Percentiles rank a stretch among this genome's conserved stretches.
phyloP scores from a whole-genome alignment of 768 basidiomycete genomes.

The Gloeostereum incarnatum region DNA sequence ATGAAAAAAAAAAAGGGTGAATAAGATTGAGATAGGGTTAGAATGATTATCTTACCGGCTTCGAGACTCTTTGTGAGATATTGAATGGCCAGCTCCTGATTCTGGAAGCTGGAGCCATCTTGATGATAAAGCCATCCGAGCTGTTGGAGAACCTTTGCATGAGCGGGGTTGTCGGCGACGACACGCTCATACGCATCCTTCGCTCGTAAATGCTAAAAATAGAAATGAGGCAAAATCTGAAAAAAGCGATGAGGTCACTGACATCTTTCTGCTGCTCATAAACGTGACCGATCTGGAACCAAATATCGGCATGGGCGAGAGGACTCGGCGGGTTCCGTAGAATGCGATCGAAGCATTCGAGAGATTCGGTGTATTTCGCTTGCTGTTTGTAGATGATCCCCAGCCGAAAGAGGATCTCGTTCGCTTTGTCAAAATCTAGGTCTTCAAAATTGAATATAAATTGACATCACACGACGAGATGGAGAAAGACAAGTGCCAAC shows the following conservation, averaged over 20 bases:
- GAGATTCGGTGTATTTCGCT: constrained; percentile 73
- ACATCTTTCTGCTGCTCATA: constrained; percentile 97
- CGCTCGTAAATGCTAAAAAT: constrained; percentile 68
- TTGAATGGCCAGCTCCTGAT: constrained; percentile 89
- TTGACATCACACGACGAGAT: constrained; percentile 6
- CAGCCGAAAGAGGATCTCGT: constrained; percentile 95
- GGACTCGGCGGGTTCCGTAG: constrained; percentile 93
- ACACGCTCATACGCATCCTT: constrained; percentile 97
- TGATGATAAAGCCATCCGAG: constrained; percentile 98
- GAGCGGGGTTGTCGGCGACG: constrained; percentile 83
- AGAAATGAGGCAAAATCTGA: constrained; percentile 1
- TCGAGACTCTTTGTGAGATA: constrained; percentile 94
- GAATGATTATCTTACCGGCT: constrained; percentile 86
- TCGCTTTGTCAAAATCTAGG: constrained; percentile 94
- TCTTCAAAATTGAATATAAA: constrained; percentile 23
- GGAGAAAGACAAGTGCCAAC: constrained; percentile 35
- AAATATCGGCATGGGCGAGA: constrained; percentile 94
- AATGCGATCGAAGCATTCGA: constrained; percentile 94
- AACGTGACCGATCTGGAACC: constrained; percentile 99
- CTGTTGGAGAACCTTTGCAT: constrained; percentile 96
- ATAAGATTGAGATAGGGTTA: constrained; percentile 8
- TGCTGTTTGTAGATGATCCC: constrained; percentile 99
- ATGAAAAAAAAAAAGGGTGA: constrained; percentile 2
- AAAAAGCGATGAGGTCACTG: constrained; percentile 16
- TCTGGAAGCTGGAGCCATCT: constrained; percentile 89